Evolutionary conservation across 2,329 filamentous ascomycete species (phyloP), one percentile per base, ranked within the genome.

Genomic region (Trichoderma sp.): DNA sequence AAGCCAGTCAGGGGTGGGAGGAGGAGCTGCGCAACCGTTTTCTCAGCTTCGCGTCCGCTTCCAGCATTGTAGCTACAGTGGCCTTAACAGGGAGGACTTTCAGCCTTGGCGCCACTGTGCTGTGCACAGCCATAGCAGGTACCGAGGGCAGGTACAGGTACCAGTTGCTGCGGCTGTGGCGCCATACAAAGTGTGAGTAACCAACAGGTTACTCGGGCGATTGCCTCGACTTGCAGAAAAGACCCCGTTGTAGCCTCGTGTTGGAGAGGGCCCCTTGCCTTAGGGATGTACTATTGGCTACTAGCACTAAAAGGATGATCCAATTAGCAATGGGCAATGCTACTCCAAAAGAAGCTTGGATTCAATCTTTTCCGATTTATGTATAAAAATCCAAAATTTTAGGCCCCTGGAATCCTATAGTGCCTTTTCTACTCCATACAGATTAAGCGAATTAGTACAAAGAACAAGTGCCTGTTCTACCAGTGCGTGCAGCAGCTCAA

Each of bases 21-120:
- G 60, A 62, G 56, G 56, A 65, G 73, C 38, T 63, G 71, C 63
- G 71, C 38, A 71, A 66, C 73, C 53, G 69, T 33, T 65, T 76
- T 71, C 77, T 71, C 62, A 67, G 74, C 74, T 75, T 63, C 68
- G 63, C 74, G 67, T 65, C 41, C 74, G 75, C 31, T 56, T 45
- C 68, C 79, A 79, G 80, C 83, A 80, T 81, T 83, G 82, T 83
- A 83, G 82, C 82, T 84, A 83, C 82, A 83, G 82, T 84, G 83
- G 83, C 83, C 83, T 84, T 77, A 83, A 82, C 80, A 50, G n/a
- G 69, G 69, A 38, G 69, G 24, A 41, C 45, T 31, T 59, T 62
- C 71, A 66, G 62, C 62, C 71, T 74, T 66, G 63, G 50, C 71
- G 71, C 71, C 71, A 74, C 71, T n/a, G 45, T 33, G 18, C 16